phyloP scores from a whole-genome alignment of 768 basidiomycete genomes.

The Naganishia vaughanmartiniae region DNA sequence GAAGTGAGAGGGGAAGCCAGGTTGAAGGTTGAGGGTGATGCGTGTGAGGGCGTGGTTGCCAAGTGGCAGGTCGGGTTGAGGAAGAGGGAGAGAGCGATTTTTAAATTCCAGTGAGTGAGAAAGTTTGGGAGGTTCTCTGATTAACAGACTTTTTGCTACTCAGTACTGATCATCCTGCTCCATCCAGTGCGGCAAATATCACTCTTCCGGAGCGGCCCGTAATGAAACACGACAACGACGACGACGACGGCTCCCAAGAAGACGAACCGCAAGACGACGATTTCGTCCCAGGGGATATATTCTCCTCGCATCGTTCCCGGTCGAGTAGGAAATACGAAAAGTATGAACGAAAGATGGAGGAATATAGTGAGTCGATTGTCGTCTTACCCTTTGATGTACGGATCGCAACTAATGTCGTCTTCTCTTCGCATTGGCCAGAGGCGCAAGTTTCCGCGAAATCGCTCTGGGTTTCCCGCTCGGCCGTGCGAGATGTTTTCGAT shows the following conservation, averaged over 20 bases:
- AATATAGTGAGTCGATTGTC: background rate
- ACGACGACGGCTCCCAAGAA: background rate
- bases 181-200: constrained; percentile 8
- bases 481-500: constrained; percentile 2
- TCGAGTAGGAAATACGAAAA: background rate
- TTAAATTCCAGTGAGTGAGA: constrained; percentile 33
- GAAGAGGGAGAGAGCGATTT: constrained; percentile 38
- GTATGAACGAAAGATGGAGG: background rate
- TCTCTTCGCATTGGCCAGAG: background rate
- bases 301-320: background rate
- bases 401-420: background rate
- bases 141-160: background rate
- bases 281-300: background rate
- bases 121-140: constrained; percentile 7
- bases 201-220: constrained; percentile 16
- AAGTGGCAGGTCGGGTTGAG: constrained; percentile 39
- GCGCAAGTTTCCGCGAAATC: background rate
- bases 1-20: constrained; percentile 34
- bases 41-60: constrained; percentile 32
- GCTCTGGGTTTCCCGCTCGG: constrained; percentile 4
- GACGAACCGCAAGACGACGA: background rate
- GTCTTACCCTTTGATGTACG: too few species aligned
- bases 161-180: background rate
- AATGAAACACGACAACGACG: background rate
- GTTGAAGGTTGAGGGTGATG: constrained; percentile 33